Base-by-base conservation (phyloP, 2,329 filamentous ascomycete species). In the Ceratocystis lukuohia region DNA sequence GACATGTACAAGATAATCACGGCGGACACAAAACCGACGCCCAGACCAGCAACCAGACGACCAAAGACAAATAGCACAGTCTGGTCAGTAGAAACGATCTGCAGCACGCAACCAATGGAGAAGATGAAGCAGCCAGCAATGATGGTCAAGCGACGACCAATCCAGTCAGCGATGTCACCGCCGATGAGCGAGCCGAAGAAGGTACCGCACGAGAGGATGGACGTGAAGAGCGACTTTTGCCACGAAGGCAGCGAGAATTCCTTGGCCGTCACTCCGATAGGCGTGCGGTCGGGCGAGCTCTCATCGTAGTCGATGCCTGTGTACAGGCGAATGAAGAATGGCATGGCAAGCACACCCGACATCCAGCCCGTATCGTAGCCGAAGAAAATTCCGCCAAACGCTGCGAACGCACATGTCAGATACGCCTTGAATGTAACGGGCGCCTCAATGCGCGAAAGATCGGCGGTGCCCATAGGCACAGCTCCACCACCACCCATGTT, bases 1-100 rank as follows among this genome's bases (percentile, higher is more conserved):
- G 87, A 90, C 89, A 94, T 93, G 83, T 94, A 92, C 69, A 91
- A 80, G 73, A 91, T 89, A 75, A 91, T 85, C 72, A 91, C 85
- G 72, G 88, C 87, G 7, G 87, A 90, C 71, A 89, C 87, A 74
- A 91, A 91, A 73, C 88, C 89, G 71, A 91, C 88, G 80, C 89
- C 89, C 66, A 91, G 74, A 74, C 89, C 89, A 61, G 88, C 86
- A 71, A 93, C 77, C 67, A 91, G 77, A 80, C 88, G 88, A 74
- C 89, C 89, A 67, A 83, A 82, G 25, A 89, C 86, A 68, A 91
- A 84, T 12, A 88, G 77, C 46, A 80, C 78, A 65, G 79, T 74
- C 65, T 73, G 72, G 22, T 72, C 70, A 66, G 75, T 77, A 33
- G 79, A 80, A 65, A 79, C 72, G 75, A 84, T 85, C 78, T 92